Base-by-base conservation (phyloP, 148 eudicot species). In the Mesembryanthemum crystallinum region DNA sequence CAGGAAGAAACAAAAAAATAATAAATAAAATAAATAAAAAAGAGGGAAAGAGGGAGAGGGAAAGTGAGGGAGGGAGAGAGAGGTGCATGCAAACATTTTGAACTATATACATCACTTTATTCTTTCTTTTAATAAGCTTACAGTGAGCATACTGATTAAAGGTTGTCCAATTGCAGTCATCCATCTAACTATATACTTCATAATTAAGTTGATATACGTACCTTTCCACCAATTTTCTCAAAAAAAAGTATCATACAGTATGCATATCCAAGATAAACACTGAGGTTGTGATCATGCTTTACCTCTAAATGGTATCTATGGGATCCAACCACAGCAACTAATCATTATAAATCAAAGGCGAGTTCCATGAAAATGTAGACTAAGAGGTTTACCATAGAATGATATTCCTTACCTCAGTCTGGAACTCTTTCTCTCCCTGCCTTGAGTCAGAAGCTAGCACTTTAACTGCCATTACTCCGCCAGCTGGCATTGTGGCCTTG, bases 391-490 rank as follows among this genome's bases (percentile, higher is more conserved):
- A 27, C 37, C 59, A 62, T 52, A 66, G 37, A 64, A 57, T 13
- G 72, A 60, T 4, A 43, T 51, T 76, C 39, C 67, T 76, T 81
- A 95, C 99, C 97, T 95, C 99, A 51, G 99, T 95, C 78, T 92
- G 94, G 81, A 95, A 95, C 88, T 95, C 98, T 72, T 71, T 95
- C 73, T 95, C 99, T 68, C 99, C 99, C 80, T 95, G 99, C 85
- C 84, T 92, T 9, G 99, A 95, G 85, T 89, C 64, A 67, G 98
- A 92, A 72, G 98, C 98, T 77, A 95, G 89, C 76, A 86, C 99
- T 83, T 95, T 95, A 64, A 95, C 89, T 39, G 99, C 99, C 73
- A 88, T 90, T 73, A 95, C 89, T 76, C 82, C 98, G 67, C 97
- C 92, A 51, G 90, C 80, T 61, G 94, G 88, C 97, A 95, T 85